A percentile compares a stretch with the other conserved stretches of the same genome.
phyloP scores from a whole-genome alignment of 441 rosid species.

The Euphorbia corollata region DNA sequence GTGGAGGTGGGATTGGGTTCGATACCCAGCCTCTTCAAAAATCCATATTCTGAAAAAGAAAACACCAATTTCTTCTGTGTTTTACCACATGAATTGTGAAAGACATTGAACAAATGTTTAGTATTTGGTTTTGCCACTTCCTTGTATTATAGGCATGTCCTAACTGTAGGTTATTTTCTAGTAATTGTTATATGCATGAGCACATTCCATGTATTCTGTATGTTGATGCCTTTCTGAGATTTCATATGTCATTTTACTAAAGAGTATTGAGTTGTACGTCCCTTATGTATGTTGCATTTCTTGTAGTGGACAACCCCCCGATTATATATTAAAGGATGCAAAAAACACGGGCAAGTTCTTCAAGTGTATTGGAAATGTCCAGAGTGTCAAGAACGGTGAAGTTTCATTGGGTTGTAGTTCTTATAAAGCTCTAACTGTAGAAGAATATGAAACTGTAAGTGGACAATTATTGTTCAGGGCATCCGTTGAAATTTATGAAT shows the following conservation, averaged over 20 bases:
- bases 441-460: constrained; percentile 97
- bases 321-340: constrained; percentile 88
- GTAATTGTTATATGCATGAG: neutral
- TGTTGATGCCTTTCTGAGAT: neutral
- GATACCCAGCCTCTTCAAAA: no score
- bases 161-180: neutral
- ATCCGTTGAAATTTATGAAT: constrained; percentile 6
- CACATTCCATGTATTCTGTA: neutral
- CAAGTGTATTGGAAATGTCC: constrained; percentile 77
- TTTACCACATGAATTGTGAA: neutral
- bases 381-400: constrained; percentile 56
- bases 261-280: constrained; percentile 12
- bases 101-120: neutral
- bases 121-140: neutral
- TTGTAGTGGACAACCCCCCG: constrained; percentile 91
- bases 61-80: neutral
- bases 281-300: constrained; percentile 30
- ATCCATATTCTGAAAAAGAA: no score
- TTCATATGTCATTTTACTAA: neutral
- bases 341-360: constrained; percentile 83
- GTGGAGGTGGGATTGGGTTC: no score
- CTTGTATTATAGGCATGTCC: neutral
- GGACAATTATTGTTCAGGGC: constrained; percentile 17
- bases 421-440: constrained; percentile 69
- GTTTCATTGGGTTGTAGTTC: constrained; percentile 52